Conservation (phyloP, 1,139 yeast species). For the Entelexis sorbosivorans region DNA sequence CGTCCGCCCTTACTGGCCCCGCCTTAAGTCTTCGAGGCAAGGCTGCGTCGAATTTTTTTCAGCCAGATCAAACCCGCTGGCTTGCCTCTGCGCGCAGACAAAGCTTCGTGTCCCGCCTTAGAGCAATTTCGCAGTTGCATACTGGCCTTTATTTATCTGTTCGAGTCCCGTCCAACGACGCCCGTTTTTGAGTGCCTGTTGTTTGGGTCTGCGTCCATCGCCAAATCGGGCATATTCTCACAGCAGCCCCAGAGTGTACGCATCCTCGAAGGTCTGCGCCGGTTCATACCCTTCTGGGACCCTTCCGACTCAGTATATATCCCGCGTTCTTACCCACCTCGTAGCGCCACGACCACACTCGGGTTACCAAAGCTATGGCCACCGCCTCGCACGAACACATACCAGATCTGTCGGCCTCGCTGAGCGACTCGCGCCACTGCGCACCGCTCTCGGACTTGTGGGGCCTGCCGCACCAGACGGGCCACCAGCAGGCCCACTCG, state of each 20-base stretch:
- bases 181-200: not conserved
- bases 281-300: not conserved
- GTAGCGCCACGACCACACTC: not conserved
- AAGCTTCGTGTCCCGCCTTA: not conserved
- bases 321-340: not conserved
- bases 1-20: slow-evolving; percentile 6
- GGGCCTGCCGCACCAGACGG: slow-evolving; percentile 24
- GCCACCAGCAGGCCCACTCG: not conserved
- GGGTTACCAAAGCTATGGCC: slow-evolving; percentile 16
- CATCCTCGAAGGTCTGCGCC: not conserved
- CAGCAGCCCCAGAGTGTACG: not conserved
- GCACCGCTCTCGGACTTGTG: slow-evolving; percentile 26
- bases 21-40: slow-evolving; percentile 7
- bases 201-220: not conserved
- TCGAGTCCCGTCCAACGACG: not conserved
- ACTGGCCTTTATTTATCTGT: not conserved
- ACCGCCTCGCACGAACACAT: slow-evolving; percentile 24
- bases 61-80: slow-evolving; percentile 3
- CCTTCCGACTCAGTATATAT: not conserved
- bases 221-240: slow-evolving; percentile 3
- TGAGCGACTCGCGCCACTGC: slow-evolving; percentile 22
- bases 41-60: slow-evolving; percentile 7
- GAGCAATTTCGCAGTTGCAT: not conserved
- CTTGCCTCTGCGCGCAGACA: slow-evolving; percentile 1
- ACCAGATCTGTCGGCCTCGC: slow-evolving; percentile 24